phyloP scores from a whole-genome alignment of 2,329 filamentous ascomycete species.

The Berkeleyomyces rouxiae region DNA sequence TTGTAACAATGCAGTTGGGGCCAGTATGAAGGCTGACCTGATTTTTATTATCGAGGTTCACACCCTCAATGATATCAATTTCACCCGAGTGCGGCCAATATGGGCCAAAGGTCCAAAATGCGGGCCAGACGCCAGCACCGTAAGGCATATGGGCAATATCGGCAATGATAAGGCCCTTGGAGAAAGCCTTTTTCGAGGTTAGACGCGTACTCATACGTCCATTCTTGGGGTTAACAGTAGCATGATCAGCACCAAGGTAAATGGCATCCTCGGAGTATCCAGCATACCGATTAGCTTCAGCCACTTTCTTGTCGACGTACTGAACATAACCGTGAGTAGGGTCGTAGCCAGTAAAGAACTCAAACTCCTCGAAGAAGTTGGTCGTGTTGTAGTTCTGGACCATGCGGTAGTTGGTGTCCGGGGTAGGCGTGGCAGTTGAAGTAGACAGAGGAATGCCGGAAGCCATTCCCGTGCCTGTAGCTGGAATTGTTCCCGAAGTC shows the following conservation, averaged over 20 bases:
- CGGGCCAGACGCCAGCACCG: constrained; percentile 56
- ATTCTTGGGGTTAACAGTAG: constrained; percentile 33
- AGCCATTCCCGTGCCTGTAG: too few species aligned
- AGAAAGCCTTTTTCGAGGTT: constrained; percentile 45
- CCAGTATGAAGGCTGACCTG: constrained; percentile 42
- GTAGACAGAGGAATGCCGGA: too few species aligned
- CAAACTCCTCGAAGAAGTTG: constrained; percentile 34
- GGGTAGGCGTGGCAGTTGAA: too few species aligned
- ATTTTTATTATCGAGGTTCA: constrained; percentile 39
- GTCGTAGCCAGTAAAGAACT: constrained; percentile 29
- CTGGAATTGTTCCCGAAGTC: too few species aligned
- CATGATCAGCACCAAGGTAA: constrained; percentile 29
- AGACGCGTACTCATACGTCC: constrained; percentile 55
- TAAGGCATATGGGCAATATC: constrained; percentile 55
- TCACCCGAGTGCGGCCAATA: constrained; percentile 47
- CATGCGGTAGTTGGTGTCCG: too few species aligned
- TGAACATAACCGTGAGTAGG: constrained; percentile 49
- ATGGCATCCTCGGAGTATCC: constrained; percentile 21
- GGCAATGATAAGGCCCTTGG: constrained; percentile 49
- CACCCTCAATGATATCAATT: constrained; percentile 52
- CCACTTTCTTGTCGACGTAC: constrained; percentile 27
- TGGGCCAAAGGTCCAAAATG: constrained; percentile 38
- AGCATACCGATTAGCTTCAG: constrained; percentile 22
- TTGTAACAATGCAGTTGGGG: constrained; percentile 18
- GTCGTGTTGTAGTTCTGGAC: constrained; percentile 9